phyloP scores from a whole-genome alignment of 148 eudicot species.

The Simmondsia chinensis region DNA sequence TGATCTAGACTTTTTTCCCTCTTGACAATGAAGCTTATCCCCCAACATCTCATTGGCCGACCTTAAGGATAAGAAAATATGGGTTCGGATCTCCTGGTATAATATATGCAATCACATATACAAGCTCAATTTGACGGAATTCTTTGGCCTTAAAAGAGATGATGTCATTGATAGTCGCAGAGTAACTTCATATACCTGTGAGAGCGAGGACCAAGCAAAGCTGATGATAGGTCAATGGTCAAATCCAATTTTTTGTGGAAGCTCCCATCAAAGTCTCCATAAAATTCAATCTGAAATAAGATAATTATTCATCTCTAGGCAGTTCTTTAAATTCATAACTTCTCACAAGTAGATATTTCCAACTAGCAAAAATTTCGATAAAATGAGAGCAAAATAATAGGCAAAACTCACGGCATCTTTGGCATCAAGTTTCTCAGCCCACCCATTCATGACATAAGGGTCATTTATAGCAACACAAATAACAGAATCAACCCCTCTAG shows the following conservation, averaged over 20 bases:
- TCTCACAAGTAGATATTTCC: neutral
- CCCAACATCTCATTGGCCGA: no score
- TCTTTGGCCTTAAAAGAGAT: neutral
- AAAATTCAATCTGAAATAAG: slow-evolving; percentile 67
- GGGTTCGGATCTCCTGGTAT: no score
- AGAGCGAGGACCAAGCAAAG: slow-evolving; percentile 83
- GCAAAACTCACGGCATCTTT: slow-evolving; percentile 59
- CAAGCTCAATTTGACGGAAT: no score
- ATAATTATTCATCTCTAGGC: neutral
- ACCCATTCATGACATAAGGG: slow-evolving; percentile 84
- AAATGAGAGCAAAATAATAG: slow-evolving; percentile 2
- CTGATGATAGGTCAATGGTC: slow-evolving; percentile 57
- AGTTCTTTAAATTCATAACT: neutral
- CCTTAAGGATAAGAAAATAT: no score
- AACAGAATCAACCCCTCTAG: slow-evolving; percentile 78
- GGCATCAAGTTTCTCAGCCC: slow-evolving; percentile 97
- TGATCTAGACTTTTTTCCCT: no score
- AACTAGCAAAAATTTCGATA: neutral
- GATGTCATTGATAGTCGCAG: neutral
- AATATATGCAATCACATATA: no score
- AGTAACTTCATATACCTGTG: slow-evolving; percentile 37
- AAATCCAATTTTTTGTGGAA: slow-evolving; percentile 88
- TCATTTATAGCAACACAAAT: slow-evolving; percentile 90
- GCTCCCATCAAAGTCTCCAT: slow-evolving; percentile 83
- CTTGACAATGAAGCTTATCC: no score